Percentiles rank a stretch among this genome's conserved stretches.
phyloP scores from a whole-genome alignment of 805 yeast species.

The Metschnikowia anglica region DNA sequence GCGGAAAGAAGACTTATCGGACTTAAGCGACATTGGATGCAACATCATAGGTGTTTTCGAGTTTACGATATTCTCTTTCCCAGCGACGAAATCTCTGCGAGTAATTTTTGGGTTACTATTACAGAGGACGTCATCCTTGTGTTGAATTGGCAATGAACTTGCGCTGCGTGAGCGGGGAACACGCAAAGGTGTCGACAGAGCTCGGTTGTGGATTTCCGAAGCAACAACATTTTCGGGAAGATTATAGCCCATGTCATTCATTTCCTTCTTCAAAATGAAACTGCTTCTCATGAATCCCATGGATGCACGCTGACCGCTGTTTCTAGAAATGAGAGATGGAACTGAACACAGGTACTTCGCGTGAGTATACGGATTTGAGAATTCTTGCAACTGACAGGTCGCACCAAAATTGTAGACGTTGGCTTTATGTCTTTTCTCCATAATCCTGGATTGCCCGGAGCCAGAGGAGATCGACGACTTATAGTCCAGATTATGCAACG shows the following conservation, averaged over 20 bases:
- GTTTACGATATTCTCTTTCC: not conserved
- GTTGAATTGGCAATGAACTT: constrained; percentile 7
- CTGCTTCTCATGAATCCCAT: constrained; percentile 45
- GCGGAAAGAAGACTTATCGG: constrained; percentile 14
- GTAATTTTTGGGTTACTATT: constrained; percentile 31
- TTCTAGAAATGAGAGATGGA: constrained; percentile 15
- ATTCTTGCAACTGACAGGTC: constrained; percentile 13
- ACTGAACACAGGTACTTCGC: constrained; percentile 16
- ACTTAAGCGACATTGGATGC: constrained; percentile 27
- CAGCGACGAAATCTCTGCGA: constrained; percentile 10
- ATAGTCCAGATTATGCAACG: constrained; percentile 40
- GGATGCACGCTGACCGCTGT: constrained; percentile 31
- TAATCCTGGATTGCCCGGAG: constrained; percentile 19
- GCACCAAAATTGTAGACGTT: constrained; percentile 13
- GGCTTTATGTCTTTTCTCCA: constrained; percentile 12
- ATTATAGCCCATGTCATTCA: constrained; percentile 32
- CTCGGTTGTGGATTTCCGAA: not conserved
- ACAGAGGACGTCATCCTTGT: not conserved
- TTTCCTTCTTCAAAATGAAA: constrained; percentile 42
- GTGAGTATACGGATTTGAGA: constrained; percentile 13
- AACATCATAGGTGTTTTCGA: not conserved
- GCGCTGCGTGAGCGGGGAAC: constrained; percentile 6
- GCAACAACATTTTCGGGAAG: constrained; percentile 33
- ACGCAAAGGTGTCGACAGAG: not conserved
- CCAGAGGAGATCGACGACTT: constrained; percentile 39